phyloP scores from a whole-genome alignment of 1,284 basidiomycete genomes.

The Rhizopogon hawkerae region DNA sequence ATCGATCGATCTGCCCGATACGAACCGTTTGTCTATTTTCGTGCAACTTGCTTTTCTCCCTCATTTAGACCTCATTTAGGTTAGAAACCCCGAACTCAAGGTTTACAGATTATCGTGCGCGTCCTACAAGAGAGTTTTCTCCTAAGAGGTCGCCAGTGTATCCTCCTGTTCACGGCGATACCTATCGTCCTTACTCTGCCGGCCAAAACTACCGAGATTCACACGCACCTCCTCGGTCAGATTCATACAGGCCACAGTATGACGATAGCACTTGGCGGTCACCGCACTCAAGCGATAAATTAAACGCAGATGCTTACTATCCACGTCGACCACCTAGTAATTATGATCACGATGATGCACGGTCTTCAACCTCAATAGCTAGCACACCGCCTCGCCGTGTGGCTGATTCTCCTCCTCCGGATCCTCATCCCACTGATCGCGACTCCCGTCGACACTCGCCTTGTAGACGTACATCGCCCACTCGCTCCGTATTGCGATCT shows the following conservation, averaged over 20 bases:
- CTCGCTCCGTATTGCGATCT: slow-evolving; percentile 18
- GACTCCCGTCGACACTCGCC: neutral
- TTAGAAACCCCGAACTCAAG: slow-evolving; percentile 22
- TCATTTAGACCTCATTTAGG: slow-evolving; percentile 12
- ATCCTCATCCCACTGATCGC: slow-evolving; percentile 10
- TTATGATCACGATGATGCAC: slow-evolving; percentile 22
- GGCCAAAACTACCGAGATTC: slow-evolving; percentile 24
- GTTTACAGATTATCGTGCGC: slow-evolving; percentile 26
- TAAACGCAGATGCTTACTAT: neutral
- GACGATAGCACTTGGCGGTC: slow-evolving; percentile 20
- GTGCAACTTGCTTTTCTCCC: slow-evolving; percentile 12
- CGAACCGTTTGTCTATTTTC: slow-evolving; percentile 14
- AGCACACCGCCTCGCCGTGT: slow-evolving; percentile 25
- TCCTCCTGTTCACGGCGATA: slow-evolving; percentile 29
- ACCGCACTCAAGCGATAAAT: slow-evolving; percentile 15
- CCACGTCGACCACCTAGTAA: slow-evolving; percentile 12
- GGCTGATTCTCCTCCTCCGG: slow-evolving; percentile 12
- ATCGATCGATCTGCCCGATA: slow-evolving; percentile 26
- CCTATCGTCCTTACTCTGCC: slow-evolving; percentile 34
- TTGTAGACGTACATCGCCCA: slow-evolving; percentile 6
- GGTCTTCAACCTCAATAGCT: slow-evolving; percentile 27
- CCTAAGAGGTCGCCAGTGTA: slow-evolving; percentile 28
- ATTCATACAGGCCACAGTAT: slow-evolving; percentile 35
- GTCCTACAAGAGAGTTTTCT: slow-evolving; percentile 26
- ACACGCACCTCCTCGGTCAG: slow-evolving; percentile 26